Evolutionary conservation across 2,329 filamentous ascomycete species (phyloP), one percentile per base, ranked within the genome.

Genomic region (Aspergillus persii): DNA sequence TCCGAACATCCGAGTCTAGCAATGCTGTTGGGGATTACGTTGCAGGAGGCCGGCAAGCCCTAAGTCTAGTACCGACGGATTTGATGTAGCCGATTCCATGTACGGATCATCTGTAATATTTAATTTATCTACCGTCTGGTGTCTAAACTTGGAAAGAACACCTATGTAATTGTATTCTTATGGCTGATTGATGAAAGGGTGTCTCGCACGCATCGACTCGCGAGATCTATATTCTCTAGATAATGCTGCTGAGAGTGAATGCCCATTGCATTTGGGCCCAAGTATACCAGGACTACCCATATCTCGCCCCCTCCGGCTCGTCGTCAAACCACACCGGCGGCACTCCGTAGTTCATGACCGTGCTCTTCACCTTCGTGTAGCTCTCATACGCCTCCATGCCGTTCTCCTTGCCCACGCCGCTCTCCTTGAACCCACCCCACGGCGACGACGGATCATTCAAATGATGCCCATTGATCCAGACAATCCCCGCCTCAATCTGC

Each of bases 361-460:
- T 73, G 50, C 71, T 75, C 52, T 73, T 75, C 2, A 69, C 66
- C 50, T 67, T 83, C 0, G 84, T 86, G 64, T 86, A 87, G 0
- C 81, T 80, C 53, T 74, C 77, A 65, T 84, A 87, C 0, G 86
- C 84, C 67, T 89, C 88, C 0, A 86, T 65, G 0, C 89, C 89
- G 67, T 91, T 91, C 77, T 92, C 89, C 61, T 87, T 90, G 1
- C 88, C 89, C 0, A 91, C 82, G 1, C 89, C 89, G 63, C 85
- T 87, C 1, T 83, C 80, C 65, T 86, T 86, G 31, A 84, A 78
- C 1, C 88, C 86, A 29, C 88, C 89, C 88, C 88, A 89, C 0
- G 89, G 86, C 59, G 86, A 87, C 64, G 86, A 87, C 0, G 88
- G 88, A 64, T 90, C 88, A 65, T 90, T 91, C 36, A 88, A 81